A percentile compares a stretch with the other conserved stretches of the same genome.
These are phyloP conservation scores for Coffea canephora DNA, from an alignment of 257 asterid species.

Conservation along the genomic window DNA sequence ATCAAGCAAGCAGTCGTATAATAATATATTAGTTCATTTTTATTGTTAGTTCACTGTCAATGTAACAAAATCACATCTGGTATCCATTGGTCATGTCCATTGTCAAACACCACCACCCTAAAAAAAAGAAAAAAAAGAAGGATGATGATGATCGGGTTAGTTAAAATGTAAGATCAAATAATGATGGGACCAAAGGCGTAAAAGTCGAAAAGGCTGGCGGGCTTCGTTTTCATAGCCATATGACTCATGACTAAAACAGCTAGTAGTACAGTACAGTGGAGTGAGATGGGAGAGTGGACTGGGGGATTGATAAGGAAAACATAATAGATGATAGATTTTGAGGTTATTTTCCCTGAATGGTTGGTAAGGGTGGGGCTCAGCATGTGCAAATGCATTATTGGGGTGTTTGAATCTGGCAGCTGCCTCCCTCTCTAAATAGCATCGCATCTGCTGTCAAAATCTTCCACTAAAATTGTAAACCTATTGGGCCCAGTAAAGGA, in stretches of 20 bases:
- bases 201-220: not conserved
- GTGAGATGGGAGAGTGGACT: not conserved
- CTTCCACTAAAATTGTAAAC: not conserved
- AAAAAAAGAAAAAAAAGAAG: too few relatives aligned
- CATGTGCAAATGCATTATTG: constrained; percentile 14
- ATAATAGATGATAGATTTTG: too few relatives aligned
- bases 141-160: not conserved
- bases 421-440: constrained; percentile 9
- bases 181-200: constrained; percentile 14
- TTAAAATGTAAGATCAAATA: constrained; percentile 23
- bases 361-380: not conserved
- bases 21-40: too few relatives aligned
- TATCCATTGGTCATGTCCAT: not conserved
- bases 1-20: too few relatives aligned
- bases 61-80: not conserved
- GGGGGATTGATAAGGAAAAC: too few relatives aligned
- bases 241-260: not conserved
- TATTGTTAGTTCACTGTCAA: too few relatives aligned
- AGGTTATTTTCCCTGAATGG: not conserved
- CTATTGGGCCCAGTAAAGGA: constrained; percentile 4
- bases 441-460: constrained; percentile 11
- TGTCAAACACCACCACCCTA: not conserved
- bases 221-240: too few relatives aligned
- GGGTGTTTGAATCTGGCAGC: not conserved
- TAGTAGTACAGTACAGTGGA: not conserved